phyloP scores from a whole-genome alignment of 1,284 basidiomycete genomes.

The Naganishia sp. region DNA sequence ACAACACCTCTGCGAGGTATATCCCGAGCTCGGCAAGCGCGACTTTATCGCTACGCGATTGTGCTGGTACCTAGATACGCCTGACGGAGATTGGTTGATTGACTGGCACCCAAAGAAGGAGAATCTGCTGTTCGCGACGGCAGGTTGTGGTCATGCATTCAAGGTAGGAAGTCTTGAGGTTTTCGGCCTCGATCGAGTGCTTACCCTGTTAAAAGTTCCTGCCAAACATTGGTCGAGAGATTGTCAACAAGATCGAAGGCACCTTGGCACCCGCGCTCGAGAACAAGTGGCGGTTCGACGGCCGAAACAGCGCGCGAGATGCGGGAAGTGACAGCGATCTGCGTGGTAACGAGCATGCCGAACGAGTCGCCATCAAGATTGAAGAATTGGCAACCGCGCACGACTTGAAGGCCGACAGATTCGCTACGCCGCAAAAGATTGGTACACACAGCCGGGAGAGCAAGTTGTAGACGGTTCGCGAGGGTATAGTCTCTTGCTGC shows the following conservation, averaged over 20 bases:
- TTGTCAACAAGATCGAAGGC: slow-evolving; percentile 69
- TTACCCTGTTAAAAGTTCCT: slow-evolving; percentile 64
- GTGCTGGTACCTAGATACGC: slow-evolving; percentile 55
- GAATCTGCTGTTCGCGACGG: slow-evolving; percentile 54
- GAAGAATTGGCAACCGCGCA: slow-evolving; percentile 42
- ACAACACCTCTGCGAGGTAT: slow-evolving; percentile 41
- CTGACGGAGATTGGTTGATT: slow-evolving; percentile 57
- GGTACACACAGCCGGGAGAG: slow-evolving; percentile 21
- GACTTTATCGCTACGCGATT: slow-evolving; percentile 49
- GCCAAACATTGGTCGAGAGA: slow-evolving; percentile 73
- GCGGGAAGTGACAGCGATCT: slow-evolving; percentile 43
- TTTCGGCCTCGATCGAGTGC: background rate
- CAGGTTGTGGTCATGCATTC: slow-evolving; percentile 57
- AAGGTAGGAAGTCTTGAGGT: slow-evolving; percentile 38
- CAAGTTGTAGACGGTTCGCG: background rate
- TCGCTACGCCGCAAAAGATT: slow-evolving; percentile 18
- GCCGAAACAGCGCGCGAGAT: slow-evolving; percentile 32
- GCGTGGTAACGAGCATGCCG: slow-evolving; percentile 36
- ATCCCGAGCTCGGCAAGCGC: slow-evolving; percentile 50
- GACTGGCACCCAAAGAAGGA: slow-evolving; percentile 54
- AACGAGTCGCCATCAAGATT: slow-evolving; percentile 39
- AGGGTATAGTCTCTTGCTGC: background rate
- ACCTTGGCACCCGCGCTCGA: slow-evolving; percentile 60
- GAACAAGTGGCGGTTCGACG: slow-evolving; percentile 60
- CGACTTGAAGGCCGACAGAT: slow-evolving; percentile 38